phyloP scores from a whole-genome alignment of 2,329 filamentous ascomycete species.

The Phialophora chinensis region DNA sequence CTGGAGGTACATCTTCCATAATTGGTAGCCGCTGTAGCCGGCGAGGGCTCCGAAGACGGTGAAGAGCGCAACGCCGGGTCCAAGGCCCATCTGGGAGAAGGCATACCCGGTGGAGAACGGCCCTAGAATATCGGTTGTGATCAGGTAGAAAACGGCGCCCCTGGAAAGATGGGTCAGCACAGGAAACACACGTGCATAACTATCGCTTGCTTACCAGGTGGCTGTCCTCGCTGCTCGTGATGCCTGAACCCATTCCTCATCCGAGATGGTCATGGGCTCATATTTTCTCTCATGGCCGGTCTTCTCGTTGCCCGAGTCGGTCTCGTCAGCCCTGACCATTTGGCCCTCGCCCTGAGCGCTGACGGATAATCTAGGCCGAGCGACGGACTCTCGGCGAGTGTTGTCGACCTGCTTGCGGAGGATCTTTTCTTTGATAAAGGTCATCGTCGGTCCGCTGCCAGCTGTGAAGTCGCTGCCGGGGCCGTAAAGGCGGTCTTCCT shows the following conservation, averaged over 20 bases:
- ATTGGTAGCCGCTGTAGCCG: constrained; percentile 46
- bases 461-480: constrained; percentile 26
- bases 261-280: constrained; percentile 42
- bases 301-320: constrained; percentile 33
- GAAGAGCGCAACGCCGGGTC: constrained; percentile 40
- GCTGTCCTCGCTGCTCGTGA: constrained; percentile 56
- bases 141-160: constrained; percentile 44
- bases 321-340: constrained; percentile 15
- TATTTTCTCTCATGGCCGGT: constrained; percentile 29
- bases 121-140: constrained; percentile 51
- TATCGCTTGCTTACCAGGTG: constrained; percentile 42
- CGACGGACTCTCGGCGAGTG: constrained; percentile 18
- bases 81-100: constrained; percentile 33
- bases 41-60: constrained; percentile 42
- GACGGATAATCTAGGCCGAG: constrained; percentile 28
- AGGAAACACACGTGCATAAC: neutral
- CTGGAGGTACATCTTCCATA: constrained; percentile 51
- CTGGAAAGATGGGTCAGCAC: constrained; percentile 13
- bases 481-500: constrained; percentile 41
- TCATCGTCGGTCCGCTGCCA: constrained; percentile 18
- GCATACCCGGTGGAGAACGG: constrained; percentile 40
- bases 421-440: constrained; percentile 33
- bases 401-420: constrained; percentile 30
- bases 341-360: constrained; percentile 29
- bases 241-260: constrained; percentile 57